Evolutionary conservation across 2,329 filamentous ascomycete genomes (phyloP), one percentile per base, ranked within the genome.

Genomic region (Furcasterigmium sp.): DNA sequence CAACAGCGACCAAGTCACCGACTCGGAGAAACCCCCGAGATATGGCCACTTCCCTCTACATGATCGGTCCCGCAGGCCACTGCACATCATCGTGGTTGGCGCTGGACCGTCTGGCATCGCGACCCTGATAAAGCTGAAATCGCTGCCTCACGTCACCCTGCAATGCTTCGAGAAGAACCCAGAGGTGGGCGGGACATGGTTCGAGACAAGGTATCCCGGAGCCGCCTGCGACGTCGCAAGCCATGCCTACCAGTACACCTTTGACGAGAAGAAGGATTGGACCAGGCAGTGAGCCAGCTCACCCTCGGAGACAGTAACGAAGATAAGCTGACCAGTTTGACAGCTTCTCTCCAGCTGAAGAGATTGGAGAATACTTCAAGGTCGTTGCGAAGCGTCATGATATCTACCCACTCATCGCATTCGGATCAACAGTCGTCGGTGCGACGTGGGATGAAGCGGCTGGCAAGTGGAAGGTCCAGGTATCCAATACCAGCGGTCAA

Each of bases 111-210:
- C 42, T 7, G 42, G 42, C 15, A 44, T 44, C 30, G 42, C 42
- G 5, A 44, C 29, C 25, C 32, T 23, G 3, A 30, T 38, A 18
- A 20, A 23, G 11, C 21, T 44, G 20, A 44, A 35, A 13, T 17
- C 20, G 17, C 35, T 37, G 17, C 10, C 10, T 7, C 19, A 20
- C 18, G 17, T 20, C 17, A 21, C 18, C n/a, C 19, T 37, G 18
- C 10, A 14, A 8, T 20, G 18, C 13, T 37, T 20, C n/a, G 35
- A 37, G 17, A 37, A 72, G 50, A 69, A 70, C 41, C 18, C 53
- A 2, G 65, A 69, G 32, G 55, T 72, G 0, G 61, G 62, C 5
- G 70, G 70, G 3, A 73, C 69, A 5, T 73, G 69, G 68, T 64
- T 54, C 30, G 68, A 71, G 46, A 72, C 72, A 41, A 55, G 17